Conservation (phyloP, 768 basidiomycete genomes). For the Lactifluus piperatus region DNA sequence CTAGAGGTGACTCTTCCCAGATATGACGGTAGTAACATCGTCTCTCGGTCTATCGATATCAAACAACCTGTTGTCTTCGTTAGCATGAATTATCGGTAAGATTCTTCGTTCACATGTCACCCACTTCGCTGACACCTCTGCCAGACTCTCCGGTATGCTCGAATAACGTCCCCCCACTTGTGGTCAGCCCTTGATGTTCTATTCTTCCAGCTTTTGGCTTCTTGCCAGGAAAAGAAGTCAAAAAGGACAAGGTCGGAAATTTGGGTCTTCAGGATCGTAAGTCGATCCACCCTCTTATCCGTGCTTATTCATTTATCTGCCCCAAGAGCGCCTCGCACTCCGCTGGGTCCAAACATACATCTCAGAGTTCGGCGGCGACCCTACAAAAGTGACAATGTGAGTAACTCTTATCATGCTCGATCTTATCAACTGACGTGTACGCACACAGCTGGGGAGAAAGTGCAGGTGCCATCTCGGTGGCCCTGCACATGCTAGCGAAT, state of each 20-base stretch:
- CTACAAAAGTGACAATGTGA: slow-evolving; percentile 48
- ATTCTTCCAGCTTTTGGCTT: slow-evolving; percentile 38
- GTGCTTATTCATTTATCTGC: background rate
- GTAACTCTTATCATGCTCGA: slow-evolving; percentile 15
- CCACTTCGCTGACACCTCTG: background rate
- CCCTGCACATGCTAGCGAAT: slow-evolving; percentile 25
- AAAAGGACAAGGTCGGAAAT: slow-evolving; percentile 46
- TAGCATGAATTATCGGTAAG: slow-evolving; percentile 25
- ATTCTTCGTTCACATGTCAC: background rate
- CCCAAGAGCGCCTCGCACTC: slow-evolving; percentile 45
- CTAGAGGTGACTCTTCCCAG: background rate
- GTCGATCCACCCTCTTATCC: slow-evolving; percentile 16
- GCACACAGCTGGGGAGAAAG: slow-evolving; percentile 30
- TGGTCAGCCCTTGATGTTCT: background rate
- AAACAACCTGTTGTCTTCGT: slow-evolving; percentile 23
- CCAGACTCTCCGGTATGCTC: slow-evolving; percentile 15
- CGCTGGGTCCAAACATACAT: slow-evolving; percentile 65
- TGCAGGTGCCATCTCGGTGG: slow-evolving; percentile 32
- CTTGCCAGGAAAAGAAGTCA: slow-evolving; percentile 42
- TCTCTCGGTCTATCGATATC: slow-evolving; percentile 22
- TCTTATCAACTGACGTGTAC: slow-evolving; percentile 4
- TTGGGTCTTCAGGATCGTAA: slow-evolving; percentile 60
- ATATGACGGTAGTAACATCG: slow-evolving; percentile 22
- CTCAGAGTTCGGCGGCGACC: slow-evolving; percentile 54
- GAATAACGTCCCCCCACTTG: too few species aligned